A percentile compares a stretch with the other conserved stretches of the same genome.
phyloP scores from a whole-genome alignment of 202 grass and related monocot species.

The Cymbopogon flexuosus region DNA sequence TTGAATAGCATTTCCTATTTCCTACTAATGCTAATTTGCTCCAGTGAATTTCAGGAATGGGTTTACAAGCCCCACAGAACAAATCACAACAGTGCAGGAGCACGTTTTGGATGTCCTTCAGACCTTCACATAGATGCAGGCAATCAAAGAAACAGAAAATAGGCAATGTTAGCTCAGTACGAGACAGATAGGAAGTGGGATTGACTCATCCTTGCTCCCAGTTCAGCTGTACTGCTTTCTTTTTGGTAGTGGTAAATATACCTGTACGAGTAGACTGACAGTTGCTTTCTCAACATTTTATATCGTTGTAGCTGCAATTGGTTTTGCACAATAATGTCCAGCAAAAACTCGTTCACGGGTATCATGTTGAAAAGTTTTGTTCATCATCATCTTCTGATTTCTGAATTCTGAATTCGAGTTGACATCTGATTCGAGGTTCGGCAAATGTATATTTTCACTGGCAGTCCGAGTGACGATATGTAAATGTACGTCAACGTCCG shows the following conservation, averaged over 20 bases:
- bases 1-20: not conserved
- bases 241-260: not conserved
- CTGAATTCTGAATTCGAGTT: not conserved
- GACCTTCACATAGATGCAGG: not conserved
- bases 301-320: not conserved
- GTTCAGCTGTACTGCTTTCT: not conserved
- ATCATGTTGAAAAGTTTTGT: not conserved
- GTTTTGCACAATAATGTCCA: constrained; percentile 3
- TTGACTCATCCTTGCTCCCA: not conserved
- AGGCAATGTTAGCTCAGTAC: not conserved
- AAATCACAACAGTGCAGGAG: not conserved
- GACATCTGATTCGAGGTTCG: not conserved
- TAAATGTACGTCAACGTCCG: not conserved
- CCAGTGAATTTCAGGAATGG: constrained; percentile 7
- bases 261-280: not conserved
- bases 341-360: not conserved
- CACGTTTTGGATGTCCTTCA: not conserved
- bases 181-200: not conserved
- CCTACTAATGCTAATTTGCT: not conserved
- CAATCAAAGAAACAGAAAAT: not conserved
- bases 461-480: not conserved
- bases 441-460: not conserved
- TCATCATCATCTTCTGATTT: not conserved
- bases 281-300: not conserved
- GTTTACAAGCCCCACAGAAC: not conserved